Base-by-base conservation (phyloP, 345 rosid species). In the Populus alba region DNA sequence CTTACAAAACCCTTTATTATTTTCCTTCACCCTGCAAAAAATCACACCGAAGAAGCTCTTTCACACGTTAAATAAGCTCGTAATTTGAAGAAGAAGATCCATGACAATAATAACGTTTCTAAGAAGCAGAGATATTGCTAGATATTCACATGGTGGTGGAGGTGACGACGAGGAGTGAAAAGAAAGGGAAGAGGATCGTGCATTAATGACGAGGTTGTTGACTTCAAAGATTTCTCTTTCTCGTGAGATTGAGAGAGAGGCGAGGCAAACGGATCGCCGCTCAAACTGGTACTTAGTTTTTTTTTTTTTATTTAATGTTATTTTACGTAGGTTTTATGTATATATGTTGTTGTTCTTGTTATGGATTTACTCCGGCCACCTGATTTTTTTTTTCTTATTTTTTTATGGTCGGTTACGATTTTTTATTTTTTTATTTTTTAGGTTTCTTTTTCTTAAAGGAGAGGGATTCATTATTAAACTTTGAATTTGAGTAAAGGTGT, bases 211-310 rank as follows among this genome's bases (percentile, higher is more conserved):
- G 51, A 67, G 74, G 38, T 77, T 75, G 87, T 82, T 80, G 86
- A 63, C 51, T 72, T 66, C 62, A 85, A 81, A n/a, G 83, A 74
- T 38, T 80, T 70, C 72, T 84, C 72, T 76, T 81, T 82, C 87
- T 80, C 91, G 87, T 80, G 84, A 83, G 33, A 69, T 73, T 76
- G 25, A 79, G 78, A 76, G 63, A 68, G 82, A 65, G 75, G 91
- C 91, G 93, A 84, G 20, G 81, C 73, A 71, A 74, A 85, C 91
- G 94, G 94, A 87, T 86, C 88, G 91, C 97, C 92, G 85, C 91
- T 86, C 89, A 76, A 82, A 70, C 71, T 29, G 57, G 25, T 39
- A 33, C 74, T 20, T 25, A 25, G 70, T 69, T 39, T 47, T 49
- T 63, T 51, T 51, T 38, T 33, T 4, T 4, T 33, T 33, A 4